Percentiles rank a stretch among this genome's conserved stretches.
Conservation (phyloP, 371 early-diverging fungal genomes). For the Mortierella sp. region DNA sequence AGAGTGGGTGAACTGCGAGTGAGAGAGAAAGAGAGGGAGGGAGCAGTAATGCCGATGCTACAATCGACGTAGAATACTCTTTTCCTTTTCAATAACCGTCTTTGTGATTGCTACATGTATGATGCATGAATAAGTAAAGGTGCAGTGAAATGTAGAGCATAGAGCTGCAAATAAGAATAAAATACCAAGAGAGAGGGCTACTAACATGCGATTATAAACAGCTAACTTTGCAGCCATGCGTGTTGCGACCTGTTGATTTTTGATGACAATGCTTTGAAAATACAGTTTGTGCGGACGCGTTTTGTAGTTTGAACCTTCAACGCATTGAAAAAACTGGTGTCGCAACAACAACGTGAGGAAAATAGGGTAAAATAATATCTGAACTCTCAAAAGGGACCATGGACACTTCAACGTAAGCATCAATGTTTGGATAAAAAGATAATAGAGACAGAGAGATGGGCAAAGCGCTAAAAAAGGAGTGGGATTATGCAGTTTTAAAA, state of each 20-base stretch:
- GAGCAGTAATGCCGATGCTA: not conserved
- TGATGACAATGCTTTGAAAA: too few species aligned
- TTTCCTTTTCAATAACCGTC: too few species aligned
- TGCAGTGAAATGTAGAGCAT: not conserved
- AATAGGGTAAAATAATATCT: too few species aligned
- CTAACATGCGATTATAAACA: too few species aligned
- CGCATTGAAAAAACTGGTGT: too few species aligned
- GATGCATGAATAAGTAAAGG: not conserved
- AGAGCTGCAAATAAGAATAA: not conserved
- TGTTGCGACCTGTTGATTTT: not conserved
- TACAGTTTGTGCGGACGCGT: not conserved
- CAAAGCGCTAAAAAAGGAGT: constrained; percentile 12
- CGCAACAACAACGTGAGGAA: too few species aligned
- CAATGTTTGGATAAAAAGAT: too few species aligned
- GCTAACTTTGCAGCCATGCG: not conserved
- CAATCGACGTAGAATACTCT: too few species aligned
- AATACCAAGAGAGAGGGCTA: too few species aligned
- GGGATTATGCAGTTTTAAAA: too few species aligned
- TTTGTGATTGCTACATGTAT: not conserved
- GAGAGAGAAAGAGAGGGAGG: not conserved
- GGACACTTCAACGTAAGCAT: too few species aligned
- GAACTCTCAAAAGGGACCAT: too few species aligned
- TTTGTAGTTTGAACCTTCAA: not conserved
- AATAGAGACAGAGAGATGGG: not conserved
- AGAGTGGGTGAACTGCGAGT: not conserved